A percentile compares a stretch with the other conserved stretches of the same genome.
phyloP scores from a whole-genome alignment of 2,329 filamentous ascomycete genomes.

The Aspergillus piperis region DNA sequence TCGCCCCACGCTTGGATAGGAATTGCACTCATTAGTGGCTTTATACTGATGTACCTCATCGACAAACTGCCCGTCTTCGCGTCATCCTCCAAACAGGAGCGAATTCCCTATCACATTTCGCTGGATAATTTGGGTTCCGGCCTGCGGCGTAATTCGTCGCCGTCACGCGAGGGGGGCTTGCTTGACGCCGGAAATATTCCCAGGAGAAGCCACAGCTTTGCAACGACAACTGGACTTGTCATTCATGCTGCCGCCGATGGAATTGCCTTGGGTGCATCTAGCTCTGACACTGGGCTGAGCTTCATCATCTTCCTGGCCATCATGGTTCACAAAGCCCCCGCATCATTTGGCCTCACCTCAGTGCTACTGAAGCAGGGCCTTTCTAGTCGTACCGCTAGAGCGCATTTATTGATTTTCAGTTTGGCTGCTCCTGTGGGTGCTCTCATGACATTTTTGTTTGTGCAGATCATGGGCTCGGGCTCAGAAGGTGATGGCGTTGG shows the following conservation, averaged over 20 bases:
- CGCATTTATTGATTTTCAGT: constrained; percentile 87
- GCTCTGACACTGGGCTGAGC: constrained; percentile 74
- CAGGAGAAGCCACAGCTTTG: constrained; percentile 57
- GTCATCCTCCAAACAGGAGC: constrained; percentile 63
- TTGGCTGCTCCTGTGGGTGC: constrained; percentile 86
- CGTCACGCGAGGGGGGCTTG: constrained; percentile 41
- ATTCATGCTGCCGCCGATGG: constrained; percentile 95
- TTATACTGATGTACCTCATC: constrained; percentile 95
- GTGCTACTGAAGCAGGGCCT: constrained; percentile 88
- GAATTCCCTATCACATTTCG: constrained; percentile 80
- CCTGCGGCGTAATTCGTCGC: constrained; percentile 47
- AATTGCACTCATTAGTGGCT: constrained; percentile 81
- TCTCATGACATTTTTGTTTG: constrained; percentile 76
- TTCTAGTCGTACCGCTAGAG: constrained; percentile 79
- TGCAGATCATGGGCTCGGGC: constrained; percentile 67
- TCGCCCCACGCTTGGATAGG: constrained; percentile 76
- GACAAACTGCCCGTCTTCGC: constrained; percentile 79
- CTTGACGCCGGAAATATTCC: constrained; percentile 34
- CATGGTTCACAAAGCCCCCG: constrained; percentile 96
- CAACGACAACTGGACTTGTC: constrained; percentile 91
- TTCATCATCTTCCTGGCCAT: constrained; percentile 95
- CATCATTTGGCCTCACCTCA: constrained; percentile 90
- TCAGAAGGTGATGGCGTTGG: constrained; percentile 55
- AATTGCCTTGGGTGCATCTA: constrained; percentile 91
- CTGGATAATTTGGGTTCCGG: constrained; percentile 73